Conservation (phyloP, 2,329 filamentous ascomycete species). For the Ambrosiella cleistominuta region DNA sequence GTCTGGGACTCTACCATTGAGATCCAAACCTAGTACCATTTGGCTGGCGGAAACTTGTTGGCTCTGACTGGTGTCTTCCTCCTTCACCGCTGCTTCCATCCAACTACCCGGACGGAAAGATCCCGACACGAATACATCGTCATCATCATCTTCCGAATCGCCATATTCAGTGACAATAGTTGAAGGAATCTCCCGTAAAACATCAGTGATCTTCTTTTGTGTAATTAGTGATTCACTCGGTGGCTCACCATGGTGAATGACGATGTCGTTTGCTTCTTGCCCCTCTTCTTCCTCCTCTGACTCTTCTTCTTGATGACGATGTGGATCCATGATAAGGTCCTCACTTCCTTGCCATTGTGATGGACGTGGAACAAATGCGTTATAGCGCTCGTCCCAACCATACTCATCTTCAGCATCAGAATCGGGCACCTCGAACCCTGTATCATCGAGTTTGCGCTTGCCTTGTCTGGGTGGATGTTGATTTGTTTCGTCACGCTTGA, state of each 20-base stretch:
- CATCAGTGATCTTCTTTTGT: neutral
- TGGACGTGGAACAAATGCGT: constrained; percentile 39
- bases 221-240: neutral
- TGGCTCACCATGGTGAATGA: constrained; percentile 10
- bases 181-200: neutral
- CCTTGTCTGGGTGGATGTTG: constrained; percentile 15
- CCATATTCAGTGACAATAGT: constrained; percentile 3
- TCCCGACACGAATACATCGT: neutral
- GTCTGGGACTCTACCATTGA: neutral
- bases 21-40: constrained; percentile 8
- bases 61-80: constrained; percentile 1
- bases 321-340: constrained; percentile 37
- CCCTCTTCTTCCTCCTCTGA: constrained; percentile 15
- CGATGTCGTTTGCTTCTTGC: constrained; percentile 12
- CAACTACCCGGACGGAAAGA: neutral
- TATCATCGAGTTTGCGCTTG: constrained; percentile 43
- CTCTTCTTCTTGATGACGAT: constrained; percentile 19
- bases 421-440: constrained; percentile 32
- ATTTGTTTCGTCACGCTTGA: constrained; percentile 4
- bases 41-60: constrained; percentile 3
- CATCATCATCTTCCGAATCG: constrained; percentile 3
- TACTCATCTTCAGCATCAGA: constrained; percentile 51
- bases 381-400: constrained; percentile 52
- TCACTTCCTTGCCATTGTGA: constrained; percentile 52
- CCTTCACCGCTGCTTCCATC: neutral